Evolutionary conservation across 148 eudicot species (phyloP), one percentile per base, ranked within the genome.

Genomic region (Rhododendron mucronatum): DNA sequence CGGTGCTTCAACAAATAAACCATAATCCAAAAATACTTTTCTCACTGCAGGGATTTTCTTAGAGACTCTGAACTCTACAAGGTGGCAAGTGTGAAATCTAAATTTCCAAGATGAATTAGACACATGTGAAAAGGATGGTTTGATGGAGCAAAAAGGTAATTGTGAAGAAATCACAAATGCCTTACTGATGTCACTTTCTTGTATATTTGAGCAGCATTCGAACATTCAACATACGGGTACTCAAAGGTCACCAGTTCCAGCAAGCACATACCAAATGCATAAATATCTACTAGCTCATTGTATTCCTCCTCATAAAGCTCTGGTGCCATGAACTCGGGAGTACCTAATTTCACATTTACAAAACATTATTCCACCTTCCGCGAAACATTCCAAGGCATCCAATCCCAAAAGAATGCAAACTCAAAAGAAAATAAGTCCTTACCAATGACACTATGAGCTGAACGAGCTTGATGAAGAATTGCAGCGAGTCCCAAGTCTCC

Each of bases 391-490:
- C 33, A 23, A 37, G 6, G 21, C 39, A 30, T 30, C 75, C 16
- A 28, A 69, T 8, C 6, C 37, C 59, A 48, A 30, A 6, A 28
- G n/a, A 26, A 84, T 51, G 47, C 30, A 15, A 87, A 83, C 79
- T 12, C 35, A 85, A 73, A 14, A 28, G 21, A 45, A 80, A 55
- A 21, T 28, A 53, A 61, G 33, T 69, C 18, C 94, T 93, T 84
- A 97, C 99, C 99, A 90, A 95, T 95, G 87, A 97, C 99, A 85
- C 99, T 97, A 67, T 94, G 99, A 90, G 99, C 99, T 33, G 98
- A 93, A 71, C 92, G 94, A 35, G 98, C 98, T 82, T 93, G 94
- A 80, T 86, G 92, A 87, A 94, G 96, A 87, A 97, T 94, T 51
- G 96, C 95, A 69, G 99, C 99, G 80, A 97, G 92, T 87, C 99